Percentiles rank a stretch among this genome's conserved stretches.
phyloP scores from a whole-genome alignment of 148 eudicot genomes.

The Diospyros lotus region DNA sequence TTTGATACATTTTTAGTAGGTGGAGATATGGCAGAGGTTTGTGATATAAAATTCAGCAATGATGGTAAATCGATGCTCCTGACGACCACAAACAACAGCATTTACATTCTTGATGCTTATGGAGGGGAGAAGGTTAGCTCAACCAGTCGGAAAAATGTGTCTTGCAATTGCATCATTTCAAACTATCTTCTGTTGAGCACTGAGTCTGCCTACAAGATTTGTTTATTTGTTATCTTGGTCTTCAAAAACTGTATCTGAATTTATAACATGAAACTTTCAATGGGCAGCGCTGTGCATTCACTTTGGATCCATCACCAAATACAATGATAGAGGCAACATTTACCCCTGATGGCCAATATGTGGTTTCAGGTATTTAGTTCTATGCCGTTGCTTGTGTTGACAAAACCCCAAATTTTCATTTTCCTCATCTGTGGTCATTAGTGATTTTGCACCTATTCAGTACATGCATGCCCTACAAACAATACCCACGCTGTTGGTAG shows the following conservation, averaged over 20 bases:
- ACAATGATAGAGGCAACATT: conserved; percentile 82
- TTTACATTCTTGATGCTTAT: conserved; percentile 94
- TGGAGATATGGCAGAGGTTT: conserved; percentile 94
- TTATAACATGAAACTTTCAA: not conserved
- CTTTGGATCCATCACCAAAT: conserved; percentile 70
- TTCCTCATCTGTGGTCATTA: not conserved
- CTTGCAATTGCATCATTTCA: not conserved
- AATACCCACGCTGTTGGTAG: not conserved
- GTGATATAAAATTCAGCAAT: conserved; percentile 97
- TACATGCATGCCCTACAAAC: not conserved
- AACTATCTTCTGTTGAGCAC: not conserved
- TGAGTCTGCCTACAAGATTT: not conserved
- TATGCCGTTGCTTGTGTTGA: not conserved
- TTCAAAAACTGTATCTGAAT: not conserved
- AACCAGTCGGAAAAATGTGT: not conserved
- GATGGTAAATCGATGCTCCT: conserved; percentile 97
- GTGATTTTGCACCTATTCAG: not conserved
- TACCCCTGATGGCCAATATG: conserved; percentile 91
- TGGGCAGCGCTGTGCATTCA: conserved; percentile 82
- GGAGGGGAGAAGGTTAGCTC: conserved; percentile 82
- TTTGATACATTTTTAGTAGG: conserved; percentile 98
- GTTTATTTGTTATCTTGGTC: not conserved
- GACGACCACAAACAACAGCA: conserved; percentile 75
- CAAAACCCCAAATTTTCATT: not conserved
- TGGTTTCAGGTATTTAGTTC: conserved; percentile 61